phyloP scores from a whole-genome alignment of 441 rosid species.

The Metrosideros polymorpha region DNA sequence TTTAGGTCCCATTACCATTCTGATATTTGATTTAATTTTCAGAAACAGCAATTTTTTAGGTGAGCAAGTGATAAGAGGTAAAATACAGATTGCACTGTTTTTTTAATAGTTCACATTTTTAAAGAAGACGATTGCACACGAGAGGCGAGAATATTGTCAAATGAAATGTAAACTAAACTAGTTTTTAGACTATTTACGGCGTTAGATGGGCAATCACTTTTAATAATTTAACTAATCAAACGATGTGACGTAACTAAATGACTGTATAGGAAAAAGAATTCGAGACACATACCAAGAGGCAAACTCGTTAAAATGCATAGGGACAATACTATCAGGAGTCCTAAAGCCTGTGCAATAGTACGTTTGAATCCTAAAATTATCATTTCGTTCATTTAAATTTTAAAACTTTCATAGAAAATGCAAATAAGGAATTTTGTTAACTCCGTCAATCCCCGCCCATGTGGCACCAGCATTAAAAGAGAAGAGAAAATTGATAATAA shows the following conservation, averaged over 20 bases:
- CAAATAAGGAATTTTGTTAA: neutral
- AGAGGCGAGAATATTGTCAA: neutral
- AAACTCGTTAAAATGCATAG: fast-evolving
- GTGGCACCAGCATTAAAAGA: too few species aligned
- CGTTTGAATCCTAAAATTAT: neutral
- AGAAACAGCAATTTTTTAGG: neutral
- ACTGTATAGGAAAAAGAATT: neutral
- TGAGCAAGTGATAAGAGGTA: neutral
- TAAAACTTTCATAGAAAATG: neutral
- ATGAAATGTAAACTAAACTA: neutral
- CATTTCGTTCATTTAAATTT: neutral
- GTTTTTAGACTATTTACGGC: neutral
- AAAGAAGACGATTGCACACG: neutral
- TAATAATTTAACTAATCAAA: neutral
- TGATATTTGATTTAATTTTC: neutral
- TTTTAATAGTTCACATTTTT: neutral
- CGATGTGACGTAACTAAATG: neutral
- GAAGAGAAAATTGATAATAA: too few species aligned
- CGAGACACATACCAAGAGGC: neutral
- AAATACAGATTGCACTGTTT: neutral
- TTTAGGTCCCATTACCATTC: neutral
- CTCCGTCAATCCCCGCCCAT: neutral
- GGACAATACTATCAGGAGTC: neutral
- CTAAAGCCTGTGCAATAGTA: neutral
- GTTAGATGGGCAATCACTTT: neutral